Base-by-base conservation (phyloP, 805 yeast genomes). In the Pichia insulana region DNA sequence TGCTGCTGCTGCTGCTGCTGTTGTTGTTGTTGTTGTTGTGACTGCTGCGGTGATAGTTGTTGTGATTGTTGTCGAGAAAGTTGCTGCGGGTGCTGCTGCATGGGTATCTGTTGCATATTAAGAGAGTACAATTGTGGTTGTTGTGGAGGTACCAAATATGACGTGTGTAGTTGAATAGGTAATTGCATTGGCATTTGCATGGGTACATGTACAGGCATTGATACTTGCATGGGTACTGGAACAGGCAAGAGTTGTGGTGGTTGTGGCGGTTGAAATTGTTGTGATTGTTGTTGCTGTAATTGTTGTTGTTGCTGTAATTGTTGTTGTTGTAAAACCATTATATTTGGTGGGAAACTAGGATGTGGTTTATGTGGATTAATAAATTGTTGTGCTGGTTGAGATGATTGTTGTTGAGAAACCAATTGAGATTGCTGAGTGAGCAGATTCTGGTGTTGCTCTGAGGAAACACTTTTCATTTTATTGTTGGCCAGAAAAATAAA, bases 241-340 rank as follows among this genome's bases (percentile, higher is more conserved):
- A 22, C 25, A 30, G 33, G 33, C 9, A 16, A 9, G 9, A 30
- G 22, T 32, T 32, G 35, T 32, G 7, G 30, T 12, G 16, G 35
- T 20, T 26, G 22, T 5, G 17, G 28, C 26, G 17, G 41, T 7
- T 19, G 30, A 3, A 11, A 15, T 15, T 25, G 32, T 9, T 16
- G 36, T n/a, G 37, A 41, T 4, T 20, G 38, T 28, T 33, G 42
- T 31, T 36, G 43, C 34, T 37, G 48, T 13, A 25, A 44, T 12
- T 28, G 37, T 16, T 30, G 47, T 4, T 42, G 39, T 26, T 25
- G 35, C 34, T 31, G 36, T 10, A 19, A 44, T 13, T 22, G 42
- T 10, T 33, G 49, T n/a, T 42, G 15, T 8, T 27, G 30, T 22
- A 22, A 22, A 13, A 36, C 31, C 12, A 22, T 37, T 22, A 18